Percentiles rank a stretch among this genome's conserved stretches.
Evolutionary conservation across 805 yeast genomes (phyloP).

Genomic region (Myxozyma kluyveri): DNA sequence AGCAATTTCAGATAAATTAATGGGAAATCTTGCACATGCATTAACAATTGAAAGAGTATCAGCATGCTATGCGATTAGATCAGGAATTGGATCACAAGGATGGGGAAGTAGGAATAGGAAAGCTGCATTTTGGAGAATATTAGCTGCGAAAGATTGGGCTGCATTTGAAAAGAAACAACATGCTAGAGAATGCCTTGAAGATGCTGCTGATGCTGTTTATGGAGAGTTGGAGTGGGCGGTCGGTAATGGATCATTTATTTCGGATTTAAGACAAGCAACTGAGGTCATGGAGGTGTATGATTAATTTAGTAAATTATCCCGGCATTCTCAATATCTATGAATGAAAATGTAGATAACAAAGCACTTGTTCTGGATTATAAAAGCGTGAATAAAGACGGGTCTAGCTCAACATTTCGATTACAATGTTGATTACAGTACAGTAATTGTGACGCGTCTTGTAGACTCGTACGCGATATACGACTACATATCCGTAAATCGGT

Average conservation of each 20-base stretch:
- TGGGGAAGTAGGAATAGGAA: slow-evolving; percentile 59
- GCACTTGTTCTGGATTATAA: not conserved
- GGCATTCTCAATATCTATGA: not conserved
- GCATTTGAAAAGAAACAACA: slow-evolving; percentile 35
- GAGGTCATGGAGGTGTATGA: slow-evolving; percentile 29
- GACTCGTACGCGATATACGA: too few relatives aligned
- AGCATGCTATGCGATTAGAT: slow-evolving; percentile 46
- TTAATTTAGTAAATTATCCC: not conserved
- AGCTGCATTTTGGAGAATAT: slow-evolving; percentile 69
- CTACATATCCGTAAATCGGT: too few relatives aligned
- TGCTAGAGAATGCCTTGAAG: slow-evolving; percentile 36
- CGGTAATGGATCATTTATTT: slow-evolving; percentile 19
- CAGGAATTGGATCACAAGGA: slow-evolving; percentile 22
- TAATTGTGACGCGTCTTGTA: too few relatives aligned
- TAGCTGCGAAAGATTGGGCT: slow-evolving; percentile 74
- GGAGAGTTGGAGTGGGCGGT: slow-evolving; percentile 27
- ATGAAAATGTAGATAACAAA: not conserved
- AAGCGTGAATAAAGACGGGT: too few relatives aligned
- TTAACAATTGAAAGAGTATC: slow-evolving; percentile 54
- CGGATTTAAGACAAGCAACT: slow-evolving; percentile 21
- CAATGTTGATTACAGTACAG: too few relatives aligned
- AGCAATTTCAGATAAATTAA: slow-evolving; percentile 42
- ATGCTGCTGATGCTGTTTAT: slow-evolving; percentile 37
- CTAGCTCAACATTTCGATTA: too few relatives aligned
- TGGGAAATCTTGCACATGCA: slow-evolving; percentile 47